These are phyloP conservation scores for Trifolium subterraneum DNA, from an alignment of 306 rosid species.

Conservation along the genomic window DNA sequence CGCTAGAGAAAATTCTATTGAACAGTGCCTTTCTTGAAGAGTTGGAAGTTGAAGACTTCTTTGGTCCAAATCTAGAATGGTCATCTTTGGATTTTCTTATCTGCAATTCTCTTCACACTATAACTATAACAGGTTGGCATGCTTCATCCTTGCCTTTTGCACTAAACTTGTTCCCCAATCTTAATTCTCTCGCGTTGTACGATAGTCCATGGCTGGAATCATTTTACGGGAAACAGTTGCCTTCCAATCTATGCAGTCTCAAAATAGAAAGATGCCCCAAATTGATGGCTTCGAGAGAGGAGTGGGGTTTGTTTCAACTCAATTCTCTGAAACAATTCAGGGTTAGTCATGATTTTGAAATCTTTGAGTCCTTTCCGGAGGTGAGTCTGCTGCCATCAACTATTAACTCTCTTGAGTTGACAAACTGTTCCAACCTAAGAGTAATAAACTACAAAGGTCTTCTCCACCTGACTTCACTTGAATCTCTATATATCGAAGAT, in stretches of 20 bases:
- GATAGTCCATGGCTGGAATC: not conserved
- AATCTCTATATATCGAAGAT: rapidly evolving
- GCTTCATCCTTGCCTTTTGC: not conserved
- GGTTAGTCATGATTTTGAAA: not conserved
- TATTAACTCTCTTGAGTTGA: not conserved
- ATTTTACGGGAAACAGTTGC: not conserved
- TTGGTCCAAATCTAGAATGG: not conserved
- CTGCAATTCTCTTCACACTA: not conserved
- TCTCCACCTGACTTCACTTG: constrained; percentile 39
- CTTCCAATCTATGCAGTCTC: not conserved
- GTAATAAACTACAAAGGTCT: constrained; percentile 32
- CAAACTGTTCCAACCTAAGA: not conserved
- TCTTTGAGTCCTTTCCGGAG: constrained; percentile 25
- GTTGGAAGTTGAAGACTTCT: not conserved
- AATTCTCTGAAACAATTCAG: not conserved
- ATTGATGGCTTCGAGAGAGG: not conserved
- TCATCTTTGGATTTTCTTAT: not conserved
- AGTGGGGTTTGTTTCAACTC: constrained; percentile 22
- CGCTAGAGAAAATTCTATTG: not conserved
- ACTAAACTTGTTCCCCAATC: not conserved
- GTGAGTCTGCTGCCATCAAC: constrained; percentile 32
- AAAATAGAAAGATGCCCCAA: not conserved
- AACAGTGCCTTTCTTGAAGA: not conserved
- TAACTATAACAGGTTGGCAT: not conserved
- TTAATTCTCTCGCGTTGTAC: not conserved